Percentiles rank a stretch among this genome's conserved stretches.
phyloP scores from a whole-genome alignment of 2,329 filamentous ascomycete species.

The Cordyceps cateniannulata region DNA sequence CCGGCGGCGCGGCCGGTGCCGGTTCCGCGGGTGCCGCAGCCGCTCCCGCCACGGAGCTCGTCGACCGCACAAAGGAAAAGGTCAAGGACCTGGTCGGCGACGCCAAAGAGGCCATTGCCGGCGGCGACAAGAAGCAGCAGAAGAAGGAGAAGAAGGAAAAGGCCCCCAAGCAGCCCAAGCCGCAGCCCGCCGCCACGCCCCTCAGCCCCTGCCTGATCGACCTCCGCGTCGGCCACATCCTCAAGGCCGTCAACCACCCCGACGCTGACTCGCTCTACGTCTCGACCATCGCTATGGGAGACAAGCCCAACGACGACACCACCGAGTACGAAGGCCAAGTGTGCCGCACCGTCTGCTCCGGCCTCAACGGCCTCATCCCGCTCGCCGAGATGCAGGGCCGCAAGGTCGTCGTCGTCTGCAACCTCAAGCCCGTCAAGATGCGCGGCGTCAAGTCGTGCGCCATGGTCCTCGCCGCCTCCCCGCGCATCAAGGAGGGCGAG shows the following conservation, averaged over 20 bases:
- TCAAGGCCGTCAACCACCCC: conserved; percentile 91
- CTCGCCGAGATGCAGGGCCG: conserved; percentile 95
- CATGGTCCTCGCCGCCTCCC: conserved; percentile 95
- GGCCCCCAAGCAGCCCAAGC: conserved; percentile 66
- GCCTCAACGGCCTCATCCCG: conserved; percentile 86
- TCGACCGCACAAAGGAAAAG: conserved; percentile 56
- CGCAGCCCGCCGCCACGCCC: conserved; percentile 63
- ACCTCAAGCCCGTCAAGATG: conserved; percentile 99
- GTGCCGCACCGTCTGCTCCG: conserved; percentile 93
- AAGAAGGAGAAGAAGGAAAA: conserved; percentile 92
- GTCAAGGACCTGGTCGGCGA: conserved; percentile 49
- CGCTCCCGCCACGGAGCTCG: conserved; percentile 41
- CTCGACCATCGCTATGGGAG: conserved; percentile 90
- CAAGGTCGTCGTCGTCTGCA: conserved; percentile 93
- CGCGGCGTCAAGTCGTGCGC: conserved; percentile 70
- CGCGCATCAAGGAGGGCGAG: conserved; percentile 73
- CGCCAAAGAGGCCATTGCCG: conserved; percentile 33
- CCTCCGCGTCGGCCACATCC: conserved; percentile 91
- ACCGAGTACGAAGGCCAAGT: conserved; percentile 85
- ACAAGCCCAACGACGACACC: conserved; percentile 82
- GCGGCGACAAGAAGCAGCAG: conserved; percentile 52
- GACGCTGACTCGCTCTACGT: conserved; percentile 96
- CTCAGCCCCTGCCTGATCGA: conserved; percentile 84
- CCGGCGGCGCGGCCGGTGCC: conserved; percentile 36
- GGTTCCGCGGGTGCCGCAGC: conserved; percentile 43